Conservation (phyloP, 1,284 basidiomycete species). For the Austropuccinia psidii region DNA sequence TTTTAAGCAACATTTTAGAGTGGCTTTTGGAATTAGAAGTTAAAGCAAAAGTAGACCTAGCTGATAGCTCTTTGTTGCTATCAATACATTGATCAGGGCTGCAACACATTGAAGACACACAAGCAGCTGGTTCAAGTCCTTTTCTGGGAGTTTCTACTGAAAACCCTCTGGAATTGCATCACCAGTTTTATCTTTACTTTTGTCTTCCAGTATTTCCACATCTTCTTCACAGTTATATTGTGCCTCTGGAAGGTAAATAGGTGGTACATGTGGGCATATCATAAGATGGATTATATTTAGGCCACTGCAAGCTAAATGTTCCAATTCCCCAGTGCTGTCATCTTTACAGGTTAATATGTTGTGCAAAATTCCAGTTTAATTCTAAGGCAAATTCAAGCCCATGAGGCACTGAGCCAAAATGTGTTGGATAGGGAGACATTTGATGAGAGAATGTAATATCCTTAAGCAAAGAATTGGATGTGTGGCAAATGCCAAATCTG, state of each 20-base stretch:
- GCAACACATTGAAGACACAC: too few relatives aligned
- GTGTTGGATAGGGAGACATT: background rate
- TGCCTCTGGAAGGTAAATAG: background rate
- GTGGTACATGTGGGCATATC: background rate
- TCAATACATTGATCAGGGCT: too few relatives aligned
- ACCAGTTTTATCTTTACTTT: too few relatives aligned
- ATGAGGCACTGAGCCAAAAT: background rate
- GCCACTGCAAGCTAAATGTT: background rate
- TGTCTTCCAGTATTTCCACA: too few relatives aligned
- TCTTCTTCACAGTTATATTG: background rate
- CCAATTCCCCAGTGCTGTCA: background rate
- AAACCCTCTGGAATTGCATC: too few relatives aligned
- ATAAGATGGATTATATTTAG: background rate
- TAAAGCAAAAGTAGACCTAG: too few relatives aligned
- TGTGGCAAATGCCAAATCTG: background rate
- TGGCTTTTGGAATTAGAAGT: too few relatives aligned
- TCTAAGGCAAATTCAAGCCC: slow-evolving; percentile 7
- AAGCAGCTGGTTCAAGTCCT: too few relatives aligned
- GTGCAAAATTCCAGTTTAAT: background rate
- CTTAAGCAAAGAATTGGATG: background rate
- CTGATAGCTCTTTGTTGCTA: too few relatives aligned
- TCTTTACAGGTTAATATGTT: background rate
- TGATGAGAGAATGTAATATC: background rate
- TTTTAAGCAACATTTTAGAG: too few relatives aligned
- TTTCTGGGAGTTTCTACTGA: too few relatives aligned